A percentile compares a stretch with the other conserved stretches of the same genome.
These are phyloP conservation scores for Crucihimalaya himalaica DNA, from an alignment of 345 rosid species.

Conservation along the genomic window DNA sequence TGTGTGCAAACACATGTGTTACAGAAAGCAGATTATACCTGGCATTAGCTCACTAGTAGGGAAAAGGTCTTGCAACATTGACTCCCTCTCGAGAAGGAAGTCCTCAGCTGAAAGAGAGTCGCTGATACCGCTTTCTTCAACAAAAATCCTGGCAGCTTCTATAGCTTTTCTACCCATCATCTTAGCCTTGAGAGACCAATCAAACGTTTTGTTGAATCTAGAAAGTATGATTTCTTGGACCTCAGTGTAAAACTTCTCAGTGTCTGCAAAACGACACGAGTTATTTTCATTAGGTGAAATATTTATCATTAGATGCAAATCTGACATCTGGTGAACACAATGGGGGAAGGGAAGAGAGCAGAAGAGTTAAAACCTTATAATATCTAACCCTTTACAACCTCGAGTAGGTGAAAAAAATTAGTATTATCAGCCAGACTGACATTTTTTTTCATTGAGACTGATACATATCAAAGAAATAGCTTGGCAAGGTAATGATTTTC, in stretches of 20 bases:
- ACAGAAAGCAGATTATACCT: constrained; percentile 43
- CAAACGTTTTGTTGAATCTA: constrained; percentile 80
- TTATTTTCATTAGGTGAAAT: background rate
- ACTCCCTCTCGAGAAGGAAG: constrained; percentile 77
- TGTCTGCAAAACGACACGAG: constrained; percentile 50
- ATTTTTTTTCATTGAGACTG: too few species aligned
- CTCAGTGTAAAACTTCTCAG: constrained; percentile 95
- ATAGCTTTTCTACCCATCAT: constrained; percentile 97
- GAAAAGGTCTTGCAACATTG: constrained; percentile 68
- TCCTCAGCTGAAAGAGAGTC: constrained; percentile 86
- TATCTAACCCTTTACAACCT: background rate
- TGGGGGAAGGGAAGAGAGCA: background rate
- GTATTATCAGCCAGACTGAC: too few species aligned
- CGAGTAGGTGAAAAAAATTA: background rate
- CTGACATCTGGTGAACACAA: background rate
- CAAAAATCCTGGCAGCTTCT: constrained; percentile 81
- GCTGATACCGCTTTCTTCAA: constrained; percentile 78
- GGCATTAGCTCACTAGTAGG: constrained; percentile 92
- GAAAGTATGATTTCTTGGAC: constrained; percentile 87
- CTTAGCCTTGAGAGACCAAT: constrained; percentile 94
- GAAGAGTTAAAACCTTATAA: background rate
- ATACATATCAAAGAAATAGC: too few species aligned
- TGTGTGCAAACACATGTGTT: background rate
- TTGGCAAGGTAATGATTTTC: too few species aligned
- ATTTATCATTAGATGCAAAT: background rate